Conservation (phyloP, 2,329 filamentous ascomycete genomes). For the Talaromyces sp. region DNA sequence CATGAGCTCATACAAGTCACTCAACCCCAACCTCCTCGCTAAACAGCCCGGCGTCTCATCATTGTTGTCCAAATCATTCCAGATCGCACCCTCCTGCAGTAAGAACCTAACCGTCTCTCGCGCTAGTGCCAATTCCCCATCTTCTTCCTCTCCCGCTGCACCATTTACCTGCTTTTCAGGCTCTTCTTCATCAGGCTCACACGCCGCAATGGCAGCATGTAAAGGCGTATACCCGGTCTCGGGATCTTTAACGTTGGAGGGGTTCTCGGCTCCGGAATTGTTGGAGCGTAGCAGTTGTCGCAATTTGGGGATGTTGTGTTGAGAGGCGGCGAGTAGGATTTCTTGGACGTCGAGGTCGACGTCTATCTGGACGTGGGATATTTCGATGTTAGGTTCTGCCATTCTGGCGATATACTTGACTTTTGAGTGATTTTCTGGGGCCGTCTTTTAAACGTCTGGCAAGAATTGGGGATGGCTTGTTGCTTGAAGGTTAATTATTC, state of each 20-base stretch:
- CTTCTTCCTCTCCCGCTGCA: conserved; percentile 6
- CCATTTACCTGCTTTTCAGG: conserved; percentile 26
- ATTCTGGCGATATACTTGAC: neutral
- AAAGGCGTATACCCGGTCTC: conserved; percentile 82
- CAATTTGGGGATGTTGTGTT: conserved; percentile 65
- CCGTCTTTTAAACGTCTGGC: too few species aligned
- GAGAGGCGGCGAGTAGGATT: conserved; percentile 62
- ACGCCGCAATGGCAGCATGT: conserved; percentile 83
- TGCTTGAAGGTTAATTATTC: too few species aligned
- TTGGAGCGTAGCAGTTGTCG: conserved; percentile 63
- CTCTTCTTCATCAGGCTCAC: conserved; percentile 44
- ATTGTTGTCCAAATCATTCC: conserved; percentile 87
- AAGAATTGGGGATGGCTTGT: too few species aligned
- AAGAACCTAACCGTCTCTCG: conserved; percentile 69
- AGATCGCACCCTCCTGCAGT: conserved; percentile 85
- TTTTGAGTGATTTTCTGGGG: too few species aligned
- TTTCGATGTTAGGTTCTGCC: conserved; percentile 14
- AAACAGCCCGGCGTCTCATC: conserved; percentile 90
- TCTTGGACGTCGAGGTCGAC: conserved; percentile 50
- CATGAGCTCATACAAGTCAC: conserved; percentile 71
- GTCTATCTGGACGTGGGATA: conserved; percentile 19
- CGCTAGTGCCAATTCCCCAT: conserved; percentile 53
- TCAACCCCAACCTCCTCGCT: conserved; percentile 65
- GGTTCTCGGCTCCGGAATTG: conserved; percentile 41
- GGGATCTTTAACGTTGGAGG: conserved; percentile 73